Base-by-base conservation (phyloP, 805 yeast genomes). In the Lipomyces sp. region DNA sequence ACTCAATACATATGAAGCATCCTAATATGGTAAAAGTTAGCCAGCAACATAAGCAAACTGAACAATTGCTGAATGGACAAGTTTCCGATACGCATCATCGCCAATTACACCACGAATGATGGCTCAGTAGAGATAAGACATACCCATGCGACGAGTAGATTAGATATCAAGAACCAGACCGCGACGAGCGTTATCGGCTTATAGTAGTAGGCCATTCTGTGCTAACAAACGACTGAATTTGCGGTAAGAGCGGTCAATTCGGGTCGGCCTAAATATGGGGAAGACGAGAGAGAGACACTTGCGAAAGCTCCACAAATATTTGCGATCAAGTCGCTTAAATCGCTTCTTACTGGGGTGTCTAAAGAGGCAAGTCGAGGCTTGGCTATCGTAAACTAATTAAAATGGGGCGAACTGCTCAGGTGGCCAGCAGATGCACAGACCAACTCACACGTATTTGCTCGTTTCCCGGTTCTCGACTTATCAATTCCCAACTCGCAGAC, bases 81-180 rank as follows among this genome's bases (percentile, higher is more conserved):
- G 24, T 24, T 24, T 24, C 24, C 24, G 24, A 24, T 24, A 24
- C 24, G 24, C 24, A 24, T 24, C 24, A 24, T 1, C 1, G 24
- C 24, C 24, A 24, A 24, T 24, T 24, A 24, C 24, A 24, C 24
- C 24, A 24, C 1, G 24, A 30, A 33, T 11, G 48, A 24, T 13
- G 13, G 48, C 34, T 33, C 24, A 24, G 51, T 15, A 37, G 33
- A 13, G n/a, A 30, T 13, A 24, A 11, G 29, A 53, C 66, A 11
- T 66, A 67, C 70, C 70, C 70, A 67, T n/a, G 56, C 8, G 30
- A 60, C 64, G n/a, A 67, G 6, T 13, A 67, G 29, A 58, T 48
- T 60, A 29, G 68, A 64, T 18, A 67, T 13, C 7, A 65, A 32
- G 58, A 64, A 62, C 70, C 70, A 67, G 37, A 35, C 30, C 33